A percentile compares a stretch with the other conserved stretches of the same genome.
These are phyloP conservation scores for Lupinus albus DNA, from an alignment of 306 rosid species.

Conservation along the genomic window DNA sequence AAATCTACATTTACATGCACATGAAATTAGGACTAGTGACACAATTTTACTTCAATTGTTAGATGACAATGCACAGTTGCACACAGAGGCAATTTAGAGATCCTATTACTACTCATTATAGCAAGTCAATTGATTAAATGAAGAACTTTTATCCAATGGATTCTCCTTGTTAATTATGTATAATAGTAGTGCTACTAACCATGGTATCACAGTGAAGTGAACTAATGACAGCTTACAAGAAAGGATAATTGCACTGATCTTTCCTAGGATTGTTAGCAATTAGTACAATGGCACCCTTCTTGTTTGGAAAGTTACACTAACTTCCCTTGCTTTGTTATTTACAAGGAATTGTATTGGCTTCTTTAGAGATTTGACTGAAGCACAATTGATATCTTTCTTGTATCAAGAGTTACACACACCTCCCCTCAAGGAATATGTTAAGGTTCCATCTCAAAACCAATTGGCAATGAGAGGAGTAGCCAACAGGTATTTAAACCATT, in stretches of 20 bases:
- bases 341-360: neutral
- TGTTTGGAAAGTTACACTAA: no score
- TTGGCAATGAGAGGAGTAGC: no score
- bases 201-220: constrained; percentile 5
- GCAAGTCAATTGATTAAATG: neutral
- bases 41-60: constrained; percentile 9
- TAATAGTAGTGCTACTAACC: constrained; percentile 1
- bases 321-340: neutral
- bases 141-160: neutral
- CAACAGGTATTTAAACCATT: no score
- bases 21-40: neutral
- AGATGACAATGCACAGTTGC: neutral
- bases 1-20: constrained; percentile 1
- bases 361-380: no score
- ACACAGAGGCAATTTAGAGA: neutral
- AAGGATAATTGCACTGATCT: no score
- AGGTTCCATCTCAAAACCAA: no score
- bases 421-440: no score
- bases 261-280: no score
- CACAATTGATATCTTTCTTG: no score
- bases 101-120: neutral
- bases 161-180: neutral
- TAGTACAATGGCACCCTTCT: no score
- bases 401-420: no score
- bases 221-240: neutral